phyloP scores from a whole-genome alignment of 2,329 filamentous ascomycete species.

The Colletotrichum sp. region DNA sequence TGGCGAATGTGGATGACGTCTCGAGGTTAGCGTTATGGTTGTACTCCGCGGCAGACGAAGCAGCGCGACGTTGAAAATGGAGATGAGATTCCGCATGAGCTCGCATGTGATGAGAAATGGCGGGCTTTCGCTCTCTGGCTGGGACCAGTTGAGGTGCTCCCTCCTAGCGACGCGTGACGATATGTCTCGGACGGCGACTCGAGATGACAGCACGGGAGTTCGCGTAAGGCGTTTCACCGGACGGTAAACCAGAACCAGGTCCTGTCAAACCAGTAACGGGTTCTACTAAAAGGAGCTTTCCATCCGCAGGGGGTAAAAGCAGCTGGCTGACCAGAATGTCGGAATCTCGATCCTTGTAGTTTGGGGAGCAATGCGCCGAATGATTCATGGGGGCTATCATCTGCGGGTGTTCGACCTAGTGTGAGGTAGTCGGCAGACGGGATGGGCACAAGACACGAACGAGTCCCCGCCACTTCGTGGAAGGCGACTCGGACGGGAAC shows the following conservation, averaged over 20 bases:
- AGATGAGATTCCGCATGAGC: not conserved
- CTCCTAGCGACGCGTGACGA: slow-evolving; percentile 1
- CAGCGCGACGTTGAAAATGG: not conserved
- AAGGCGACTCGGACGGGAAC: not conserved
- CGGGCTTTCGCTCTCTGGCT: not conserved
- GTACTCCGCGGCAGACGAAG: not conserved
- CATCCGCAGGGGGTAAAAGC: not conserved
- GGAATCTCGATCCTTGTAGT: not conserved
- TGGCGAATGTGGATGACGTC: not conserved
- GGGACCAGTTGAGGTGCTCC: not conserved
- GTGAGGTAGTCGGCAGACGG: not conserved
- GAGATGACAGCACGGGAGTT: not conserved
- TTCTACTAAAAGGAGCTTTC: not conserved
- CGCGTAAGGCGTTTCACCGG: not conserved
- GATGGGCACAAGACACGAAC: not conserved
- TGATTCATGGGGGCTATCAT: not conserved
- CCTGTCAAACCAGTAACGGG: not conserved
- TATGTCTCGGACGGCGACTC: slow-evolving; percentile 2
- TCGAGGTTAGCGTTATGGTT: not conserved
- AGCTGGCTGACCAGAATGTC: not conserved
- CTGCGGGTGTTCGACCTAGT: not conserved
- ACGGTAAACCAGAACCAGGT: not conserved
- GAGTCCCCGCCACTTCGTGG: not conserved
- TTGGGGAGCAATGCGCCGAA: not conserved
- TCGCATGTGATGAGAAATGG: not conserved